Percentiles rank a stretch among this genome's conserved stretches.
These are phyloP conservation scores for Magnusiomyces fungicola DNA, from an alignment of 1,139 yeast species.

Conservation along the genomic window DNA sequence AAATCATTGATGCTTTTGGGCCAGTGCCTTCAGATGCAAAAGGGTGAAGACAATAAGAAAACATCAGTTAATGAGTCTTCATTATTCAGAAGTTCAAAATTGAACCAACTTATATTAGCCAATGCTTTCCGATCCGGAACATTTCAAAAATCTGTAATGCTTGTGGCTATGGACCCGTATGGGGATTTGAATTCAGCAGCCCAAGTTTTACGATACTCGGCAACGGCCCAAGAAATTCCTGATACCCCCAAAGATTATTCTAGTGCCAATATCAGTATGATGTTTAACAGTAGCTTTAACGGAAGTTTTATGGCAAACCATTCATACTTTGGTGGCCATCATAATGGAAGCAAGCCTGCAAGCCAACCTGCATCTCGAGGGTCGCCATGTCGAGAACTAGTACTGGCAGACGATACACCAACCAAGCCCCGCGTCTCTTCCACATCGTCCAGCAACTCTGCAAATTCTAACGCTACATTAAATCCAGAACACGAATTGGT, in stretches of 20 bases:
- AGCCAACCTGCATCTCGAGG: neutral
- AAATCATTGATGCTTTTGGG: slow-evolving; percentile 43
- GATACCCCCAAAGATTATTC: neutral
- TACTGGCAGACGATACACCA: no score
- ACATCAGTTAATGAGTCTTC: slow-evolving; percentile 20
- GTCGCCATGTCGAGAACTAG: no score
- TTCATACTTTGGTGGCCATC: neutral
- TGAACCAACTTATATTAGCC: slow-evolving; percentile 41
- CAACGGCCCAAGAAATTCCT: slow-evolving; percentile 31
- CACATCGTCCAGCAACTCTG: neutral
- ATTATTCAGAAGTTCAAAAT: slow-evolving; percentile 39
- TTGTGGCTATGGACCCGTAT: slow-evolving; percentile 60
- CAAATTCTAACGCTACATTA: neutral
- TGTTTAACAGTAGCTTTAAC: neutral
- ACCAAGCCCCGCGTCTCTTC: neutral
- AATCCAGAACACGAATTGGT: neutral
- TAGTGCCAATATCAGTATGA: neutral
- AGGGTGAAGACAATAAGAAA: slow-evolving; percentile 22
- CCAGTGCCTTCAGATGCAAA: slow-evolving; percentile 38
- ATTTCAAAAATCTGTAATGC: slow-evolving; percentile 26
- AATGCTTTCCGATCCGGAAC: slow-evolving; percentile 37
- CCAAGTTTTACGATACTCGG: slow-evolving; percentile 39
- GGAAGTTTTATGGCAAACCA: neutral
- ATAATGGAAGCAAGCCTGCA: no score
- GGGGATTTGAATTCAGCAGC: slow-evolving; percentile 53